Conservation (phyloP, 768 basidiomycete species). For the Suillus paluster region DNA sequence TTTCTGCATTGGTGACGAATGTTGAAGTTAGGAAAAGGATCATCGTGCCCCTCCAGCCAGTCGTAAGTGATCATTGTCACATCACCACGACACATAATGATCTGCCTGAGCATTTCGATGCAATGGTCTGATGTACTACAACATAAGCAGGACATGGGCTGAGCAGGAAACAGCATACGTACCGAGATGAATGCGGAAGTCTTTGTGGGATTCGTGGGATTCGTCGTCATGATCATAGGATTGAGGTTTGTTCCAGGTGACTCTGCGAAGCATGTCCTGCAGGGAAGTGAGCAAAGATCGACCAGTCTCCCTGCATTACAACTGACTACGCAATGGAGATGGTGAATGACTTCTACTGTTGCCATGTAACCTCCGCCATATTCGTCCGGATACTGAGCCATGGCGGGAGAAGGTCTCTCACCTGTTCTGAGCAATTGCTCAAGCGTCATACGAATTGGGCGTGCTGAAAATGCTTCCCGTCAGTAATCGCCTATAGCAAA, state of each 20-base stretch:
- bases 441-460: no score
- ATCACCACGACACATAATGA: conserved; percentile 15
- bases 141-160: not conserved
- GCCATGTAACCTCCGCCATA: conserved; percentile 15
- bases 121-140: conserved; percentile 9
- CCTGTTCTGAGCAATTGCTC: no score
- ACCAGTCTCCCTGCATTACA: not conserved
- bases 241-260: not conserved
- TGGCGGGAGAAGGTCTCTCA: no score
- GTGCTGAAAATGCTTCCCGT: no score
- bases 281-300: not conserved
- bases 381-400: not conserved
- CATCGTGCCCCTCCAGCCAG: conserved; percentile 8
- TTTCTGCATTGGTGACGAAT: not conserved
- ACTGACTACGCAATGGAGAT: conserved; percentile 17
- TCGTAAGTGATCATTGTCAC: conserved; percentile 14
- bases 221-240: no score
- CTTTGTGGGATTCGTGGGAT: not conserved
- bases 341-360: conserved; percentile 14
- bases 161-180: not conserved
- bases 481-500: not conserved
- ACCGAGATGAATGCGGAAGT: conserved; percentile 12
- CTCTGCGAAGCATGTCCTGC: conserved; percentile 15
- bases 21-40: not conserved
- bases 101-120: conserved; percentile 13